These are phyloP conservation scores for Botrytis elliptica DNA, from an alignment of 2,329 filamentous ascomycete genomes.

Conservation along the genomic window DNA sequence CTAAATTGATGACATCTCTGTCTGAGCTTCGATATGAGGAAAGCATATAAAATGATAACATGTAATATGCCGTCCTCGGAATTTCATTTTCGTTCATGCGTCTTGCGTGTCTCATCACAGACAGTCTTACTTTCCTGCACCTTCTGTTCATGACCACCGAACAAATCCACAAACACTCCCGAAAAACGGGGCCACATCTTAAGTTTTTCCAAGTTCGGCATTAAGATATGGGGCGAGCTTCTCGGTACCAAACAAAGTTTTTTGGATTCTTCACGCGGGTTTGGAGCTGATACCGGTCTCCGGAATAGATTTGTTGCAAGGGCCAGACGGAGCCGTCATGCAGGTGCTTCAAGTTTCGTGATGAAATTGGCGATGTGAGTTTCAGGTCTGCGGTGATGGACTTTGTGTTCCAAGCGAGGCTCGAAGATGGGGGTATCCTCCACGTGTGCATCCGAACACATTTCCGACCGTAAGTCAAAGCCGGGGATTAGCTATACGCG, in stretches of 20 bases:
- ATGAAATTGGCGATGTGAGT: neutral
- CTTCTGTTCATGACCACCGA: neutral
- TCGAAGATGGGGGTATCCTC: neutral
- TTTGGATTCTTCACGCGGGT: neutral
- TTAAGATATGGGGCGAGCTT: slow-evolving; percentile 9
- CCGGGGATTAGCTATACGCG: neutral
- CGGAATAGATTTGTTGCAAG: neutral
- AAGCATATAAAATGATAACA: neutral
- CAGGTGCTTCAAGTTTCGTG: slow-evolving; percentile 2
- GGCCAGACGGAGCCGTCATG: neutral
- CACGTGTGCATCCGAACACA: neutral
- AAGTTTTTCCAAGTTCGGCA: neutral
- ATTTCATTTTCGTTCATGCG: neutral
- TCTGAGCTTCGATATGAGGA: neutral
- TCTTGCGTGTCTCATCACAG: neutral
- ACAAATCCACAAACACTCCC: neutral
- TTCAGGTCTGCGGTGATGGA: neutral
- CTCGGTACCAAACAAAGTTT: neutral
- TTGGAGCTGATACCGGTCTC: neutral
- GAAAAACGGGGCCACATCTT: neutral
- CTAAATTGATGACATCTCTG: neutral
- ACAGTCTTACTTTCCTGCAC: neutral
- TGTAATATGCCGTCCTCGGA: neutral
- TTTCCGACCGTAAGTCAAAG: neutral
- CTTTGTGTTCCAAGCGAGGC: neutral